Evolutionary conservation across 306 rosid genomes (phyloP).

Genomic region (Cucumis melo): DNA sequence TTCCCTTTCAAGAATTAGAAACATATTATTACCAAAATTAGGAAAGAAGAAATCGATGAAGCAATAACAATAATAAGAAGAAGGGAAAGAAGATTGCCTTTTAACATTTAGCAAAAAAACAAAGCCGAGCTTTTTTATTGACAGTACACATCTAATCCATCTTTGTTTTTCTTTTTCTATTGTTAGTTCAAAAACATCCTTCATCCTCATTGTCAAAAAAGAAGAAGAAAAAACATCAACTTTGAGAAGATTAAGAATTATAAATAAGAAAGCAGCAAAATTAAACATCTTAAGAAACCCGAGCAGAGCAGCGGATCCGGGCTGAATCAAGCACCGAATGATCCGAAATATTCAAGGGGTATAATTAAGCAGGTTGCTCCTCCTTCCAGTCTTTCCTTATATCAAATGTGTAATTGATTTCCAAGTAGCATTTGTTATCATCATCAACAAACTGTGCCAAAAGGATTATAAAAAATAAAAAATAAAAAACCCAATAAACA

Average conservation of each 20-base stretch:
- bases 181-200: slow-evolving; percentile 9
- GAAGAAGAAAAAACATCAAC: neutral
- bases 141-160: neutral
- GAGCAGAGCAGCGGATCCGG: neutral
- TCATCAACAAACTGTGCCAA: slow-evolving; percentile 65
- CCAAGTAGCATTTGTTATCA: slow-evolving; percentile 88
- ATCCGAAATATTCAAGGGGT: neutral
- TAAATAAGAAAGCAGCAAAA: slow-evolving; percentile 1
- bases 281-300: neutral
- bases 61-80: neutral
- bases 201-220: neutral
- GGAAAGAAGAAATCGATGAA: neutral
- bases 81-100: neutral
- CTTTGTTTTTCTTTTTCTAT: slow-evolving; percentile 4
- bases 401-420: slow-evolving; percentile 80
- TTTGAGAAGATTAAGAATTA: neutral
- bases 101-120: neutral
- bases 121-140: slow-evolving; percentile 3
- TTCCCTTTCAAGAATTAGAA: neutral
- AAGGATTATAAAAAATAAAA: neutral
- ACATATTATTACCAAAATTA: neutral
- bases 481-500: neutral
- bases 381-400: slow-evolving; percentile 57
- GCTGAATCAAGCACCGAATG: neutral
- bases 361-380: neutral